Evolutionary conservation across 2,329 filamentous ascomycete genomes (phyloP), one percentile per base, ranked within the genome.

Genomic region (Alternaria novae-zelandiae): DNA sequence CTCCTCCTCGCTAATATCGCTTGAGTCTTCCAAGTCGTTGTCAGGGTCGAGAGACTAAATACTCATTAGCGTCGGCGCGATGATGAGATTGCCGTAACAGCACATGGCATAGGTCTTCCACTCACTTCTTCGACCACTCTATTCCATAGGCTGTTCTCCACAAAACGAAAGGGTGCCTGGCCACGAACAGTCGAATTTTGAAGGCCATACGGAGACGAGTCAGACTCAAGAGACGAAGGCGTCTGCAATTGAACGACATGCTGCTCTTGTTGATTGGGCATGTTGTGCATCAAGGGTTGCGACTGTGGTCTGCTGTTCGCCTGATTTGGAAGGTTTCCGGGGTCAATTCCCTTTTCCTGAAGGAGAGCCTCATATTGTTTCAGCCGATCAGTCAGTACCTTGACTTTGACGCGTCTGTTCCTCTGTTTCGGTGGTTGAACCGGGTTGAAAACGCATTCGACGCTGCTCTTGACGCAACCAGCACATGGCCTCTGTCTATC

Each of bases 1-100:
- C 6, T 83, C 83, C 11, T 90, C 87, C 2, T 88, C 88, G 4
- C 88, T 78, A n/a, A 87, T 84, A 66, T 85, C 84, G 66, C 86
- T 86, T 63, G 88, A 79, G 69, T 88, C 86, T 70, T 87, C 86
- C 11, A 88, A 83, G 81, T 84, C 63, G 41, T 26, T 23, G 30
- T 43, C 28, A n/a, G 61, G 49, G n/a, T 64, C 61, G 15, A 61
- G 46, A 13, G 57, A 46, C 61, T 64, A 20, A n/a, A 47, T 23
- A 51, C 13, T 21, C 2, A 10, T 54, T 23, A 45, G 20, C 28
- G 12, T 23, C 9, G 17, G 12, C 17, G 28, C 0, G 50, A n/a
- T 20, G 10, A 25, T 10, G 8, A n/a, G 17, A 17, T 11, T 10
- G 2, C 47, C 9, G 25, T n/a, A 30, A 50, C 2, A 28, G 2